These are phyloP conservation scores for Rhizopus arrhizus DNA, from an alignment of 371 early-diverging fungal genomes.

Conservation along the genomic window DNA sequence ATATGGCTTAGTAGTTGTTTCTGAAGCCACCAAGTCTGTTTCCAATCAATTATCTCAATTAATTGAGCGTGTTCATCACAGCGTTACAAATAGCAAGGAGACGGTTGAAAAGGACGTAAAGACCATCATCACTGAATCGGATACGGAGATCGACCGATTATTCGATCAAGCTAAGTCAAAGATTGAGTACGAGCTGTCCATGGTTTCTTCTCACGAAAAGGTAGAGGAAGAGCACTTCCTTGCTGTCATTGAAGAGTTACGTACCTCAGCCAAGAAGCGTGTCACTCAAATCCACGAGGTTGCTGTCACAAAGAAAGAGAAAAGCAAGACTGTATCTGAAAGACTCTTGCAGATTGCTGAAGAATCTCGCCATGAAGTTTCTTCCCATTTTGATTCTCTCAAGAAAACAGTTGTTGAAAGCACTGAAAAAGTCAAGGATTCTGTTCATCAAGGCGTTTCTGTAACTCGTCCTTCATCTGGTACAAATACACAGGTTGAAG, in stretches of 20 bases:
- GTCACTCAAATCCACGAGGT: constrained; percentile 24
- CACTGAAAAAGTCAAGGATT: constrained; percentile 16
- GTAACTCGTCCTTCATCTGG: too few relatives aligned
- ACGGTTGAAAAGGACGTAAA: constrained; percentile 21
- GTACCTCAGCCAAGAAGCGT: constrained; percentile 21
- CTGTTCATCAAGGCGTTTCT: neutral
- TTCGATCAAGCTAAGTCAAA: constrained; percentile 32
- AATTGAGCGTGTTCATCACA: constrained; percentile 24
- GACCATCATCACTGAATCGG: constrained; percentile 4
- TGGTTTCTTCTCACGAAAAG: constrained; percentile 25
- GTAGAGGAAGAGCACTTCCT: constrained; percentile 29
- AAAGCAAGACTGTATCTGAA: constrained; percentile 10
- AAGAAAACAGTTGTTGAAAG: constrained; percentile 15
- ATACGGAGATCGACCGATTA: constrained; percentile 21
- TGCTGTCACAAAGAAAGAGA: constrained; percentile 14
- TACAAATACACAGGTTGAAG: too few relatives aligned
- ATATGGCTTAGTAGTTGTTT: constrained; percentile 27
- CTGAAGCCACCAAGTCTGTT: constrained; percentile 26
- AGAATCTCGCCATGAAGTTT: constrained; percentile 29
- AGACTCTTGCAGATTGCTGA: constrained; percentile 30
- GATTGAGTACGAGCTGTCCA: constrained; percentile 23
- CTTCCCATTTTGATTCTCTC: constrained; percentile 17
- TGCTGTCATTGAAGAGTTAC: constrained; percentile 21
- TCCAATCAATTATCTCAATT: constrained; percentile 22
- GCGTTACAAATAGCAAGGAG: constrained; percentile 11